These are phyloP conservation scores for Mucor circinelloides DNA, from an alignment of 371 early-diverging fungal genomes.

Conservation along the genomic window DNA sequence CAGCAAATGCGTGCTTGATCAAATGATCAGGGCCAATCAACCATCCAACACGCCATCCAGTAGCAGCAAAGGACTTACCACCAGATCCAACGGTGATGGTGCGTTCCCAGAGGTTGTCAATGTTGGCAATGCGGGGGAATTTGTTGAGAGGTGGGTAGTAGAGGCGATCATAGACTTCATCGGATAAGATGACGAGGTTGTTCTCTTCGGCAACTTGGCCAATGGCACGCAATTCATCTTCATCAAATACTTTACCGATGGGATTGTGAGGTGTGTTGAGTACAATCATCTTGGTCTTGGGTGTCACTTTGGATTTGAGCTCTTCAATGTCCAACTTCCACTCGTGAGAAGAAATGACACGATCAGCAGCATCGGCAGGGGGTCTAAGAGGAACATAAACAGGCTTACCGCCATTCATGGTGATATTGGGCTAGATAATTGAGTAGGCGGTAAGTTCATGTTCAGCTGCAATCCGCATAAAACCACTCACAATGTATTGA, in stretches of 20 bases:
- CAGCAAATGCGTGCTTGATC: slow-evolving; percentile 77
- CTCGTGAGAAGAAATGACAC: slow-evolving; percentile 64
- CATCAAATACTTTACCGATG: slow-evolving; percentile 84
- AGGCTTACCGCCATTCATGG: slow-evolving; percentile 87
- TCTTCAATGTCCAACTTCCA: slow-evolving; percentile 89
- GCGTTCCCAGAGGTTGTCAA: slow-evolving; percentile 87
- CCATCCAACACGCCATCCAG: slow-evolving; percentile 98
- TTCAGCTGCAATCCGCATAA: neutral
- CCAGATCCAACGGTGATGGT: slow-evolving; percentile 94
- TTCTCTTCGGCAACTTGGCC: slow-evolving; percentile 78
- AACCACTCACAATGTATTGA: slow-evolving; percentile 78
- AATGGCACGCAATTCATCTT: slow-evolving; percentile 79
- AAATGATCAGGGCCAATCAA: slow-evolving; percentile 80
- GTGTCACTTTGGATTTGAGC: slow-evolving; percentile 76
- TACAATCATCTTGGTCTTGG: slow-evolving; percentile 85
- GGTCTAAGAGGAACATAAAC: slow-evolving; percentile 82
- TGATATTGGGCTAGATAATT: slow-evolving; percentile 69
- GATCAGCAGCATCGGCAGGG: slow-evolving; percentile 47
- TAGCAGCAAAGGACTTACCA: slow-evolving; percentile 94
- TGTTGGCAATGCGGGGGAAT: slow-evolving; percentile 79
- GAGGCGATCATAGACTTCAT: slow-evolving; percentile 95
- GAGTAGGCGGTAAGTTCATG: neutral
- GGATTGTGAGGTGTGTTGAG: slow-evolving; percentile 98
- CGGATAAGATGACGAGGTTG: slow-evolving; percentile 88
- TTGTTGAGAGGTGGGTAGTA: slow-evolving; percentile 69